Conservation (phyloP, 208 protist genomes). For the Cochliopodium minus region DNA sequence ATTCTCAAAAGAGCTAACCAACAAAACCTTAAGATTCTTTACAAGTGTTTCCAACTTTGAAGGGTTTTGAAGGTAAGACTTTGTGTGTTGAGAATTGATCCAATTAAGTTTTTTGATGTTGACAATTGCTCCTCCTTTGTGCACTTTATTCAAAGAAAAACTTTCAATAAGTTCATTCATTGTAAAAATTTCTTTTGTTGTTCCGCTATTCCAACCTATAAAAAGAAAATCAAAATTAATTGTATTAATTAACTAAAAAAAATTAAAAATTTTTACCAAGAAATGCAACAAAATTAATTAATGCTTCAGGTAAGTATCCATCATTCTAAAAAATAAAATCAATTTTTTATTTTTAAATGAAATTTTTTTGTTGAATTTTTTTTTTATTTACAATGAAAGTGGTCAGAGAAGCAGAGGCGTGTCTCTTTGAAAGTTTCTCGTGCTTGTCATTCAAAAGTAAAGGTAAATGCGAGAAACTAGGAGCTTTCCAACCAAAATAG, state of each 20-base stretch:
- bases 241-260: background rate
- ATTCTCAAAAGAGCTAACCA: too few species aligned
- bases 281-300: slow-evolving; percentile 42
- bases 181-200: slow-evolving; percentile 24
- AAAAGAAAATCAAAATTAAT: background rate
- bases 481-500: slow-evolving; percentile 29
- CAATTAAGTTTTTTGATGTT: slow-evolving; percentile 25
- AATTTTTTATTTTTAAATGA: background rate
- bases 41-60: too few species aligned
- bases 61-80: too few species aligned
- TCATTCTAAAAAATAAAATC: slow-evolving; percentile 17
- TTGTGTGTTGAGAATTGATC: slow-evolving; percentile 27
- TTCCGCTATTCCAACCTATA: slow-evolving; percentile 25
- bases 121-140: slow-evolving; percentile 19
- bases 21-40: too few species aligned
- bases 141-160: slow-evolving; percentile 16
- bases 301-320: slow-evolving; percentile 29
- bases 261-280: slow-evolving; percentile 10
- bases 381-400: slow-evolving; percentile 19
- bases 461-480: slow-evolving; percentile 40
- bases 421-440: slow-evolving; percentile 40
- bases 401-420: slow-evolving; percentile 30
- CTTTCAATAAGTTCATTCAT: slow-evolving; percentile 24
- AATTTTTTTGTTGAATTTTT: too few species aligned
- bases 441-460: slow-evolving; percentile 32